phyloP scores from a whole-genome alignment of 257 asterid genomes.

The Verbascum thapsus region DNA sequence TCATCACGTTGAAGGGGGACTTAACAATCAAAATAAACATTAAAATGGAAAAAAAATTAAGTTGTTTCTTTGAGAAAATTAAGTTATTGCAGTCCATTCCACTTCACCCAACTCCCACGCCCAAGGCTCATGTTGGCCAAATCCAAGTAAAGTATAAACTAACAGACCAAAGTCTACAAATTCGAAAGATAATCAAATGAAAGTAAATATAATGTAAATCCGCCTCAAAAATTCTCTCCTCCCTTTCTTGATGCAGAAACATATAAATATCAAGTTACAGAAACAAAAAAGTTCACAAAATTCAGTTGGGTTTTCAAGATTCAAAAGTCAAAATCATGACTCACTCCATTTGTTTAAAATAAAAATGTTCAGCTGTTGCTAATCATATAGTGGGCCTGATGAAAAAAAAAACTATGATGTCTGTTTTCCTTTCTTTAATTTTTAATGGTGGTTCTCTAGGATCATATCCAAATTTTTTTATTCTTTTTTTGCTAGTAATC shows the following conservation, averaged over 20 bases:
- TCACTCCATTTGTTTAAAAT: slow-evolving; percentile 19
- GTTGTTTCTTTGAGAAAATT: neutral
- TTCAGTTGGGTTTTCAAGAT: no score
- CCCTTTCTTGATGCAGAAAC: neutral
- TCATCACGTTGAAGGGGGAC: neutral
- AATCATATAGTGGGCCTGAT: neutral
- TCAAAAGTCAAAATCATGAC: neutral
- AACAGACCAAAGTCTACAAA: neutral
- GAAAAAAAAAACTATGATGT: no score
- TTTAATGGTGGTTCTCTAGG: no score
- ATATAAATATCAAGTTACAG: slow-evolving; percentile 14
- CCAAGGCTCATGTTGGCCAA: neutral
- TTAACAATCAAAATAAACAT: neutral
- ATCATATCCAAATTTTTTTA: no score
- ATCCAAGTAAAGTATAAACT: neutral
- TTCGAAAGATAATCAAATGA: neutral
- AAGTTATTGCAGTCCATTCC: neutral
- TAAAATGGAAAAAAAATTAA: neutral
- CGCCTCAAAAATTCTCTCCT: no score
- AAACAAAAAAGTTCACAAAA: no score
- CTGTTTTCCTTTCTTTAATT: no score
- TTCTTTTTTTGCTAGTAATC: neutral
- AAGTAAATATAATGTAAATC: neutral
- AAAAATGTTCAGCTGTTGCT: slow-evolving; percentile 6
- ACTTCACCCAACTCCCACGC: neutral